Evolutionary conservation across 495 filamentous ascomycete genomes (phyloP), one percentile per base, ranked within the genome.

Genomic region (Tuber umbilicatum): DNA sequence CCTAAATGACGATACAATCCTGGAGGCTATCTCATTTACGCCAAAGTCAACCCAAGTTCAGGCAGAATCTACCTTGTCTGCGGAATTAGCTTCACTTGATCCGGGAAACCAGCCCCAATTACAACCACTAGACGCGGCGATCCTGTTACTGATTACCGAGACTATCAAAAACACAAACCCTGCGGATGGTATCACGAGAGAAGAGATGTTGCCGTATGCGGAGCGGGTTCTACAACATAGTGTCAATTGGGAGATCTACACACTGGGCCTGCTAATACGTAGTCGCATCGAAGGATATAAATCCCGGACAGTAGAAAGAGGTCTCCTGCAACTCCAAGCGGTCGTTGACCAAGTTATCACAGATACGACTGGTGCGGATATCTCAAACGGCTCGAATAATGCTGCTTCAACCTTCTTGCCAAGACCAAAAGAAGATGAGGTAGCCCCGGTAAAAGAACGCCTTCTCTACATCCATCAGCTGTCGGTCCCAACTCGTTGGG

Each of bases 231-330:
- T 99, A 31, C 87, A 91, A 23, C 93, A 95, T 72, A 93, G 94
- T 69, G 93, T 93, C 3, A 98, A 98, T 83, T 99, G 95, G 95
- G 96, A 98, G 83, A 90, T 97, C 35, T 98, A 99, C 82, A 97
- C 95, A 0, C 93, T 97, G 80, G 95, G 92, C 2, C 84, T 99
- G 7, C 85, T 98, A 3, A 90, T 97, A 7, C 88, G 95, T 67
- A 94, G 92, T 81, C 87, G 95, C 5, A 93, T 97, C 74, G 95
- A 99, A 83, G 89, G 92, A 0, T 92, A 94, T 82, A 88, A 87
- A 73, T 91, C 93, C 42, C 87, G 95, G 68, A 98, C 95, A 0
- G 86, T 93, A 9, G 96, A 99, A 81, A 86, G 95, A 73, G 90
- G 94, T 12, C 89, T 99, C 3, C 85, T 99, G 7, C 95, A 99